These are phyloP conservation scores for Verruconis gallopava DNA, from an alignment of 2,329 filamentous ascomycete genomes.

Conservation along the genomic window DNA sequence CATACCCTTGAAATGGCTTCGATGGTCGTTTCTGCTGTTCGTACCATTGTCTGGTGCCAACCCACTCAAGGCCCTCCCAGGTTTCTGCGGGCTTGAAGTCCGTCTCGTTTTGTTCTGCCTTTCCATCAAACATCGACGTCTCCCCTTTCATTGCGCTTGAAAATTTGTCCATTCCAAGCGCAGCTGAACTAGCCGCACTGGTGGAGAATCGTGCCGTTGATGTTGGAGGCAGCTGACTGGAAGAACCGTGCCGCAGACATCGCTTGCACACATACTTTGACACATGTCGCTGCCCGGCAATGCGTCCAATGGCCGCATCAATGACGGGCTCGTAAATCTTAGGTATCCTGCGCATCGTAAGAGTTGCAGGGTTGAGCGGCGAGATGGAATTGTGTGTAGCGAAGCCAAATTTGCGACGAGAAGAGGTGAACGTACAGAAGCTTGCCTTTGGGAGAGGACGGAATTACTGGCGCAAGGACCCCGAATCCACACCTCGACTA, in stretches of 20 bases:
- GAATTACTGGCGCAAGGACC: no score
- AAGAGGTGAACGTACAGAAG: no score
- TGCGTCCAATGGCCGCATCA: not conserved
- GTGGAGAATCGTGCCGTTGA: not conserved
- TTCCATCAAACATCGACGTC: not conserved
- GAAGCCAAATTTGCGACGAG: no score
- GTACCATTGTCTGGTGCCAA: slow-evolving; percentile 38
- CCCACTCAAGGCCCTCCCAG: slow-evolving; percentile 40
- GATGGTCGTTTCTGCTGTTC: slow-evolving; percentile 18
- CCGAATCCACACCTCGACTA: no score
- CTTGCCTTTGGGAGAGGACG: no score
- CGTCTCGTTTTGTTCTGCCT: not conserved
- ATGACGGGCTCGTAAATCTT: not conserved
- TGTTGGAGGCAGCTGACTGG: not conserved
- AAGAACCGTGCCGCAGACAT: not conserved
- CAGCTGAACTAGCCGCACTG: not conserved
- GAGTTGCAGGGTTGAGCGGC: no score
- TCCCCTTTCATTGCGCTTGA: not conserved
- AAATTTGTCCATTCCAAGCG: not conserved
- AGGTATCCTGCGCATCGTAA: not conserved
- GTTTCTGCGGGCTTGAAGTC: slow-evolving; percentile 5
- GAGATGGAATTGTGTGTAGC: no score
- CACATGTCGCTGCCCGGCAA: not conserved
- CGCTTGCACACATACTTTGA: not conserved
- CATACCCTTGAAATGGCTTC: not conserved